Base-by-base conservation (phyloP, 2,329 filamentous ascomycete species). In the Stenocarpella maydis region DNA sequence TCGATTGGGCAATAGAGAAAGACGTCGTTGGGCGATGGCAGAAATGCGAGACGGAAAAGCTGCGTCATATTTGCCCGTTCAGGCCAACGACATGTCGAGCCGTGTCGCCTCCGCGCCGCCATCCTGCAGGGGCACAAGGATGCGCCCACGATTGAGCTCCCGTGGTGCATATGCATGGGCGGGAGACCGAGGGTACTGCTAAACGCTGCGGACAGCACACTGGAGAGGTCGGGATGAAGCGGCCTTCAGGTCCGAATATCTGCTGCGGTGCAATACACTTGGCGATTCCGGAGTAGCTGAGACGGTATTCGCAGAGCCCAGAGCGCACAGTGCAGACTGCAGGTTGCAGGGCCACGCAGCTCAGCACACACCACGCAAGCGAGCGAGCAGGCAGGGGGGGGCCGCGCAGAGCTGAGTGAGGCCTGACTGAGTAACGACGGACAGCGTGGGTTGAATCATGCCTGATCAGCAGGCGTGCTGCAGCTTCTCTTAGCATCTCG, bases 91-190 rank as follows among this genome's bases (percentile, higher is more conserved):
- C 37, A 63, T 28, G 58, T 63, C 43, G 58, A 24, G 58, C 58
- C 58, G 58, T 47, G 58, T 26, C 43, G 58, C 58, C 34, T 37
- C 34, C 41, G 58, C 47, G 41, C 58, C 58, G 58, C 58, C 41
- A 19, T 61, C 7, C 58, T 63, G 58, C 58, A 63, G 58, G 58
- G 58, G 58, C 41, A 63, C 28, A 37, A 49, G 28, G 58, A 49
- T 63, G 58, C 58, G n/a, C 19, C 58, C 58, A 37, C 19, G 37
- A 37, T 49, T 63, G 58, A 37, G 43, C 41, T 63, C 58, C n/a
- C 58, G 41, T 31, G 39, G 31, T 31, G 41, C 24, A 9, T 9
- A 61, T 61, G 41, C 58, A 61, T 34, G 41, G n/a, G n/a, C n/a
- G n/a, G n/a, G n/a, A n/a, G n/a, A n/a, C n/a, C 31, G 28, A 49